Conservation (phyloP, 768 basidiomycete species). For the Boletus subcaerulescens region DNA sequence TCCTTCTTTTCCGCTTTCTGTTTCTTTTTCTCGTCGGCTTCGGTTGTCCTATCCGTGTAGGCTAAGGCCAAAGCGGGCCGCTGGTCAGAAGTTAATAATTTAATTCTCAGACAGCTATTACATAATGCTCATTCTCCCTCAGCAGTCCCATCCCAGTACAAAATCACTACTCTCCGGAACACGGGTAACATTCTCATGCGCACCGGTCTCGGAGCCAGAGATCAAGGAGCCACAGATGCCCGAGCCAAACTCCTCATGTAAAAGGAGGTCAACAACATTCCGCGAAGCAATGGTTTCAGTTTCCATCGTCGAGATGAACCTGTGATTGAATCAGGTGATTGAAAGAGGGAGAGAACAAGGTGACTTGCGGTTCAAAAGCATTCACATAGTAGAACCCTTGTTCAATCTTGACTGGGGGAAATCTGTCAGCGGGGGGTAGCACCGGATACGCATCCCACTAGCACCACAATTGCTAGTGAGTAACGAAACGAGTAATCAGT, state of each 20-base stretch:
- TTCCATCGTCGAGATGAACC: conserved; percentile 92
- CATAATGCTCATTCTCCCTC: conserved; percentile 12
- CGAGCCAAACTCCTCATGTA: conserved; percentile 67
- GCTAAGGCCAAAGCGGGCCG: too few species aligned
- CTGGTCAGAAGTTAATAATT: too few species aligned
- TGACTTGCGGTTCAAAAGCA: conserved; percentile 80
- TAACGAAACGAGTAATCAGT: background rate
- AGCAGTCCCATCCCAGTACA: conserved; percentile 79
- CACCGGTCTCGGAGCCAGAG: conserved; percentile 21
- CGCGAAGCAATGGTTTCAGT: conserved; percentile 82
- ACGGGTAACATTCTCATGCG: conserved; percentile 11
- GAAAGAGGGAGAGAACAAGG: background rate
- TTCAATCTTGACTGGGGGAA: conserved; percentile 77
- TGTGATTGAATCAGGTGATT: conserved; percentile 24
- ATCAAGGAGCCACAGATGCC: conserved; percentile 60
- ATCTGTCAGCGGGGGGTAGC: conserved; percentile 60
- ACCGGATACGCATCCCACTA: conserved; percentile 83
- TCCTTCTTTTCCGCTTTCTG: conserved; percentile 54
- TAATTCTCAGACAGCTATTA: too few species aligned
- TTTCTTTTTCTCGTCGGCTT: conserved; percentile 43
- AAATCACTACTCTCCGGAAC: conserved; percentile 37
- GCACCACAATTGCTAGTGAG: conserved; percentile 4
- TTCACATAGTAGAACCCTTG: conserved; percentile 88
- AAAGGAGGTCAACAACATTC: conserved; percentile 76
- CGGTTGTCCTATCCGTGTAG: conserved; percentile 21